Percentiles rank a stretch among this genome's conserved stretches.
Evolutionary conservation across 306 rosid genomes (phyloP).

Genomic region (Pyrus pyrifolia): DNA sequence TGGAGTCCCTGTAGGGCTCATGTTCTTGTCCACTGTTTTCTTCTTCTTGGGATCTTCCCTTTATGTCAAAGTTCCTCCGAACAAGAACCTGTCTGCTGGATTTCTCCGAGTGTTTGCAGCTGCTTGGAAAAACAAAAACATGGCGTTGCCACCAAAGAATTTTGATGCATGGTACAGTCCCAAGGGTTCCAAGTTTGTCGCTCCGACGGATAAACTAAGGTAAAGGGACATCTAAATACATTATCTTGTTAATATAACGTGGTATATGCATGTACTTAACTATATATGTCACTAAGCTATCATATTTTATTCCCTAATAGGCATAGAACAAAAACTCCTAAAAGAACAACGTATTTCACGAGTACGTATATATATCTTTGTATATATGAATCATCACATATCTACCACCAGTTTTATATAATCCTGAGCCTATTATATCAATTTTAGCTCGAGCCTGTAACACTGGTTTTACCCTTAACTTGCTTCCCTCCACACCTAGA

Average conservation of each 20-base stretch:
- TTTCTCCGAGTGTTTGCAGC: constrained; percentile 45
- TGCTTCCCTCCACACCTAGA: too few relatives aligned
- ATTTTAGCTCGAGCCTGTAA: too few relatives aligned
- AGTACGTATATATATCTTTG: not conserved
- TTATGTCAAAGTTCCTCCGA: constrained; percentile 38
- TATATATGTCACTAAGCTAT: not conserved
- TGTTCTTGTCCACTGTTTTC: constrained; percentile 46
- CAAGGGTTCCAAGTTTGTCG: constrained; percentile 39
- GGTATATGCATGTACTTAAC: not conserved
- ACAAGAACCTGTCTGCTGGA: constrained; percentile 47
- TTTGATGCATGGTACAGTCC: constrained; percentile 43
- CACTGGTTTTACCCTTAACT: too few relatives aligned
- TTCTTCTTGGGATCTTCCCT: constrained; percentile 55
- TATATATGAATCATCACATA: too few relatives aligned
- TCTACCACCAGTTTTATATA: not conserved
- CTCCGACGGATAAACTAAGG: constrained; percentile 63
- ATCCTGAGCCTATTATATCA: too few relatives aligned
- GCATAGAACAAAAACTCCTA: not conserved
- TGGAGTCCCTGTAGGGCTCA: constrained; percentile 59
- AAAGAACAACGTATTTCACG: not conserved
- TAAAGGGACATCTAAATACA: constrained; percentile 1
- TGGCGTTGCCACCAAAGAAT: constrained; percentile 29
- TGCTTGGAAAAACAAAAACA: constrained; percentile 61
- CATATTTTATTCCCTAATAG: not conserved
- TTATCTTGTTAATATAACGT: not conserved